Base-by-base conservation (phyloP, 225 moss, liverwort and hornwort genomes). In the Rhytidiadelphus loreus region DNA sequence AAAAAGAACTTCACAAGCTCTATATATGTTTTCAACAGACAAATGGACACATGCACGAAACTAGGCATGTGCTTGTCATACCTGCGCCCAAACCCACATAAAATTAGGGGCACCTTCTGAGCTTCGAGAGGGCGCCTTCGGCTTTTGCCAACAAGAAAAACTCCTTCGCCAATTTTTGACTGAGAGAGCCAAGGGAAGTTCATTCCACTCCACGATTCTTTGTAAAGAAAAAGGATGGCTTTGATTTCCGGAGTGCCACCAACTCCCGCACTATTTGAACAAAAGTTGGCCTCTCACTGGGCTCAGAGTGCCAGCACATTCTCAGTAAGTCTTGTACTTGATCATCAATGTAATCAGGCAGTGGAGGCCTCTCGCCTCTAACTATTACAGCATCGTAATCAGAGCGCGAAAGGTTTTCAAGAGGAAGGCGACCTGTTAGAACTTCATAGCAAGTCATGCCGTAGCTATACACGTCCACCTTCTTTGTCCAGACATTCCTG, bases 361-460 rank as follows among this genome's bases (percentile, higher is more conserved):
- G 61, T 24, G 60, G 16, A 81, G 90, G 90, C 79, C 90, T 80
- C 71, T 79, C 65, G 80, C 58, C 74, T 41, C 85, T 50, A 20
- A 62, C 53, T 28, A 80, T 61, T 19, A 78, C 88, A 74, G 68
- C 81, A 41, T 90, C 81, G 72, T 80, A 90, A 50, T 90, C 43
- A 65, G 25, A 56, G 24, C 20, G 28, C 10, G 1, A 3, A 75
- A 73, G 64, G 8, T 46, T 25, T 19, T 10, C 25, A 53, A 91
- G 87, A 41, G 91, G 87, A 41, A 87, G 13, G 37, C 66, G 33
- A 59, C 91, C 84, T 60, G 91, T 84, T 11, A 89, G 50, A 72
- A 92, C 50, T 65, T 92, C 89, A 76, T 85, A 89, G 59, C 70
- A 77, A 25, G 89, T 91, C 91, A 91, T 89, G 21, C 56, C 89